These are phyloP conservation scores for Gossypium schwendimanii DNA, from an alignment of 441 rosid species.

Conservation along the genomic window DNA sequence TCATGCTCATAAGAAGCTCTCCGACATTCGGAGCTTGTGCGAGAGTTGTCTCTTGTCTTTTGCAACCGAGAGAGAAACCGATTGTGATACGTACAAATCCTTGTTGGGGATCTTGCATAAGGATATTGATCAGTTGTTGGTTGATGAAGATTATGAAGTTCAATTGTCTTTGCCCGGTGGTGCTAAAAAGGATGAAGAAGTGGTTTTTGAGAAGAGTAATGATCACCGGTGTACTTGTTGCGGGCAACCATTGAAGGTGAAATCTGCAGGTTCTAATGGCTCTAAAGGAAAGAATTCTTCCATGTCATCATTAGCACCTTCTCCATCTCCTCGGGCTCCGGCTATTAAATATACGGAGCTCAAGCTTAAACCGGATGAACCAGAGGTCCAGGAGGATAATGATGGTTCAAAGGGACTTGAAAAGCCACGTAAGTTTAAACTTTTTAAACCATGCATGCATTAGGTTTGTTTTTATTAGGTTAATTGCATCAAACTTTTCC, in stretches of 20 bases:
- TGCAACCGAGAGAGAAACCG: slow-evolving; percentile 68
- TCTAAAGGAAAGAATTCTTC: slow-evolving; percentile 25
- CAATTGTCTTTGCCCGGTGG: slow-evolving; percentile 7
- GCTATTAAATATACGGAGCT: slow-evolving; percentile 37
- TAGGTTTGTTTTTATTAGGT: too few relatives aligned
- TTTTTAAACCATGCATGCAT: background rate
- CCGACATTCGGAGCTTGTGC: slow-evolving; percentile 71
- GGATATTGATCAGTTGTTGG: slow-evolving; percentile 55
- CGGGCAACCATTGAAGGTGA: slow-evolving; percentile 51
- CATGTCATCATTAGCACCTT: slow-evolving; percentile 39
- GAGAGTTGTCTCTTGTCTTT: slow-evolving; percentile 90
- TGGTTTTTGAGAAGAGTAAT: slow-evolving; percentile 23
- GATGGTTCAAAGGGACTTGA: slow-evolving; percentile 24
- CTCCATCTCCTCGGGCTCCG: slow-evolving; percentile 74
- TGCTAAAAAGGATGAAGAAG: slow-evolving; percentile 35
- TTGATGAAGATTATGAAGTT: slow-evolving; percentile 49
- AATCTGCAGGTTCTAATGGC: slow-evolving; percentile 23
- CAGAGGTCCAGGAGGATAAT: slow-evolving; percentile 42
- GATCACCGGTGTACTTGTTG: slow-evolving; percentile 53
- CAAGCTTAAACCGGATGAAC: slow-evolving; percentile 35
- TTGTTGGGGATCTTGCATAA: slow-evolving; percentile 70
- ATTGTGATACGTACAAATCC: slow-evolving; percentile 66
- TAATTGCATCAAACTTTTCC: too few relatives aligned
- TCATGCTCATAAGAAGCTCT: slow-evolving; percentile 75
- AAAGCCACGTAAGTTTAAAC: slow-evolving; percentile 11